Evolutionary conservation across 495 filamentous ascomycete species (phyloP).

Genomic region (Talaromyces ruber): DNA sequence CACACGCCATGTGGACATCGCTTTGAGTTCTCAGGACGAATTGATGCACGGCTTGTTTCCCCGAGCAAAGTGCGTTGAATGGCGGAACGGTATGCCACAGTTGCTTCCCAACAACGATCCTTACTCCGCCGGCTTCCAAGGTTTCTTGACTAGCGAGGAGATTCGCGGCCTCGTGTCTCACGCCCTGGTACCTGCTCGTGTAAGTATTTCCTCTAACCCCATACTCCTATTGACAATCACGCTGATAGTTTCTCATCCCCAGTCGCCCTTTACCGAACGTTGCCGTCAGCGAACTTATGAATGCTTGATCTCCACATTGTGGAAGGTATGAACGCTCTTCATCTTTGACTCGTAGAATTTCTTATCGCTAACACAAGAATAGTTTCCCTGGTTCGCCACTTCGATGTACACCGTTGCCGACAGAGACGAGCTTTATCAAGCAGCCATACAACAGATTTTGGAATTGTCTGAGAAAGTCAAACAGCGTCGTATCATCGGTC

Average conservation of each 20-base stretch:
- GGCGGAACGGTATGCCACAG: conserved; percentile 42
- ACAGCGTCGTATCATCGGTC: conserved; percentile 23
- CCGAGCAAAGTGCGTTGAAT: conserved; percentile 51
- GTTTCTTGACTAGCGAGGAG: conserved; percentile 65
- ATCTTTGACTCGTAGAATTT: conserved; percentile 1
- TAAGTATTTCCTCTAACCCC: conserved; percentile 30
- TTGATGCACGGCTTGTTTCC: conserved; percentile 66
- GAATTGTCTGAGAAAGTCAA: conserved; percentile 31
- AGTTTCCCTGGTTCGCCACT: conserved; percentile 63
- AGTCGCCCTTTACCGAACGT: conserved; percentile 57
- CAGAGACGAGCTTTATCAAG: conserved; percentile 48
- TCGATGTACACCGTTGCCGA: conserved; percentile 55
- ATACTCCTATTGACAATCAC: not conserved
- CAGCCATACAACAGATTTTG: conserved; percentile 40
- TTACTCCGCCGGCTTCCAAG: conserved; percentile 59
- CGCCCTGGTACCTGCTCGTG: conserved; percentile 57
- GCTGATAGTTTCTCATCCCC: conserved; percentile 1
- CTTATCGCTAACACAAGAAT: conserved; percentile 2
- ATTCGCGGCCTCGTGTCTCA: conserved; percentile 57
- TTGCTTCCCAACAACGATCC: conserved; percentile 31
- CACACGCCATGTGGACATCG: conserved; percentile 54
- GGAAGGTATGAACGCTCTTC: conserved; percentile 42
- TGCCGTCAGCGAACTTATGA: conserved; percentile 69
- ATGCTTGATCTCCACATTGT: conserved; percentile 63
- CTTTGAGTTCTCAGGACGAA: conserved; percentile 47